Base-by-base conservation (phyloP, 2,329 filamentous ascomycete genomes). In the Clarireedia homoeocarpa region DNA sequence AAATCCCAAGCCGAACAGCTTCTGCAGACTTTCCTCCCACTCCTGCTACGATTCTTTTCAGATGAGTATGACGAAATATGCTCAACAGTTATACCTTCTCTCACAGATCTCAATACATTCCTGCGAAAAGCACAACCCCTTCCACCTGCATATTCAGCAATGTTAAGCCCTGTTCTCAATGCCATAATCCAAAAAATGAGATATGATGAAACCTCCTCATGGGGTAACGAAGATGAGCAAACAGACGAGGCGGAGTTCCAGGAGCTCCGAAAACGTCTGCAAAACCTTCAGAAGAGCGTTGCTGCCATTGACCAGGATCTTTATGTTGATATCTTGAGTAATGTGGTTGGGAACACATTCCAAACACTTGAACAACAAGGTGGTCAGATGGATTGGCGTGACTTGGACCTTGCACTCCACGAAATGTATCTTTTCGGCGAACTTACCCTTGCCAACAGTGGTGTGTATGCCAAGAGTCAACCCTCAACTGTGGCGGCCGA, bases 61-160 rank as follows among this genome's bases (percentile, higher is more conserved):
- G 94, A 99, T 71, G 91, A 99, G 69, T 99, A 95, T 71, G 94
- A 99, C 71, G 94, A 99, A 74, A 86, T 99, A 63, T 97, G 94
- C 76, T 95, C 91, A 38, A 94, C 90, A 12, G 90, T 97, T 57
- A 95, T 99, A 59, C 89, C 91, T 23, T 92, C 89, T 39, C 82
- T 97, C 55, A 96, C 89, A 49, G 95, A 99, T 66, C 81, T 97
- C 49, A 81, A 99, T 59, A 91, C 90, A 27, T 92, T 95, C 70
- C 81, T 97, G 62, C 86, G 94, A 56, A 95, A 91, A 71, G 77
- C 91, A 39, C 81, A 85, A 12, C 77, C 83, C 20, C 77, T 95
- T n/a, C 84, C 88, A 17, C 74, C 79, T 48, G 82, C 88, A 55
- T 94, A 95, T 70, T 78, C 83, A n/a, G 79, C 82, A 51, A 94